A percentile compares a stretch with the other conserved stretches of the same genome.
phyloP scores from a whole-genome alignment of 2,329 filamentous ascomycete genomes.

The Claviceps pazoutovae region DNA sequence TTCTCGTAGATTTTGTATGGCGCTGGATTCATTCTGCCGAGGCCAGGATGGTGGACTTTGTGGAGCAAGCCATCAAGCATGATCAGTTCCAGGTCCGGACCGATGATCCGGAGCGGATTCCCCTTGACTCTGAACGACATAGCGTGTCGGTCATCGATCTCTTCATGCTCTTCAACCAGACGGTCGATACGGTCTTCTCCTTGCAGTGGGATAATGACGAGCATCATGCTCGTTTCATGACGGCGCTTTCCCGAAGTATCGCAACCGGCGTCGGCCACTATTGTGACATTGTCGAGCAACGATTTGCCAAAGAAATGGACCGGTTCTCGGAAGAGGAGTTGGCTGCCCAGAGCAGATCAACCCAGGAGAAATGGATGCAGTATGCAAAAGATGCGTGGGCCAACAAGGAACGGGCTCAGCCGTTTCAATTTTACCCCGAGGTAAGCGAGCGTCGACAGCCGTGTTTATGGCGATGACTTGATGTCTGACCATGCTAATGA shows the following conservation, averaged over 20 bases:
- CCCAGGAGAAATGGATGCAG: conserved; percentile 86
- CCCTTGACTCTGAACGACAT: conserved; percentile 71
- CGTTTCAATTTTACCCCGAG: conserved; percentile 92
- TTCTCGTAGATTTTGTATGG: conserved; percentile 89
- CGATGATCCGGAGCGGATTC: conserved; percentile 45
- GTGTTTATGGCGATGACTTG: neutral
- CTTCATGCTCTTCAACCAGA: conserved; percentile 87
- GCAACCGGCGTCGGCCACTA: conserved; percentile 73
- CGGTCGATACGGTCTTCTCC: conserved; percentile 71
- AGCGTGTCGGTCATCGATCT: conserved; percentile 89
- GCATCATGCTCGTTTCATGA: conserved; percentile 96
- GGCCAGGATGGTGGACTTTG: conserved; percentile 63
- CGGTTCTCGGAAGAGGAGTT: conserved; percentile 77
- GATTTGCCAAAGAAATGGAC: conserved; percentile 87
- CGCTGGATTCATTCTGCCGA: conserved; percentile 81
- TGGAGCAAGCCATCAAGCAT: conserved; percentile 81
- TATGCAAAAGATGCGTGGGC: conserved; percentile 89
- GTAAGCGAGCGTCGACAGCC: conserved; percentile 30
- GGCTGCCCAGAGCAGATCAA: conserved; percentile 59
- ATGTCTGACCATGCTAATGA: conserved; percentile 11
- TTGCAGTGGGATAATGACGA: conserved; percentile 88
- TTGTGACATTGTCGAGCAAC: conserved; percentile 78
- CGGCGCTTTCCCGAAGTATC: conserved; percentile 72
- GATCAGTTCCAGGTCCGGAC: conserved; percentile 70
- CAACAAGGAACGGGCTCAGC: conserved; percentile 83